phyloP scores from a whole-genome alignment of 257 asterid species.

The Jacaranda copaia region DNA sequence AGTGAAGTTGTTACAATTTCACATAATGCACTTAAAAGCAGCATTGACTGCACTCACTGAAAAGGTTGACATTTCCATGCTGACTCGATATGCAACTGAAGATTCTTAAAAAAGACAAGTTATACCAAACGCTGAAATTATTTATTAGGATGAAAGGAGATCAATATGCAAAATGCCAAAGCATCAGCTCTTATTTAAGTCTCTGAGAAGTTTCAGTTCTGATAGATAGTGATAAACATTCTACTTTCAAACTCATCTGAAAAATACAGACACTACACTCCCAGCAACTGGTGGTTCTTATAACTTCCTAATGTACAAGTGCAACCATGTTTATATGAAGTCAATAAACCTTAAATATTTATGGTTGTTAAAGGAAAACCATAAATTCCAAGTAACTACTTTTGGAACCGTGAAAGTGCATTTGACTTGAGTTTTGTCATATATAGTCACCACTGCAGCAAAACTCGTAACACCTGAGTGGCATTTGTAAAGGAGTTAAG shows the following conservation, averaged over 20 bases:
- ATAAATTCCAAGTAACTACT: too few relatives aligned
- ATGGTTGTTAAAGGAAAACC: background rate
- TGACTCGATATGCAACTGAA: background rate
- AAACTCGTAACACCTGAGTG: too few relatives aligned
- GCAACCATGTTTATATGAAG: background rate
- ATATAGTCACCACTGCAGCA: too few relatives aligned
- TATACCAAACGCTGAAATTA: background rate
- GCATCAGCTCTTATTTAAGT: background rate
- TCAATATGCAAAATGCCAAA: background rate
- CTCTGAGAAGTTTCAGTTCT: background rate
- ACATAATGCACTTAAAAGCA: background rate
- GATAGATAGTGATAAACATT: background rate
- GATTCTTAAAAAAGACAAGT: background rate
- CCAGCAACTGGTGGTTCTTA: background rate
- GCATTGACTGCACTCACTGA: background rate
- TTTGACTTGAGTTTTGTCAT: too few relatives aligned
- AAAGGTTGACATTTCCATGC: background rate
- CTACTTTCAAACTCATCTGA: background rate
- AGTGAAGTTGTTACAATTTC: background rate
- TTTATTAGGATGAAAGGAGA: background rate
- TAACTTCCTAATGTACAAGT: background rate
- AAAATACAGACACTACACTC: background rate
- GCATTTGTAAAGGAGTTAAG: background rate
- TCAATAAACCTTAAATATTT: background rate
- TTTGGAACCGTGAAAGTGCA: too few relatives aligned